phyloP scores from a whole-genome alignment of 805 yeast species.

The Kuraishia cidri region DNA sequence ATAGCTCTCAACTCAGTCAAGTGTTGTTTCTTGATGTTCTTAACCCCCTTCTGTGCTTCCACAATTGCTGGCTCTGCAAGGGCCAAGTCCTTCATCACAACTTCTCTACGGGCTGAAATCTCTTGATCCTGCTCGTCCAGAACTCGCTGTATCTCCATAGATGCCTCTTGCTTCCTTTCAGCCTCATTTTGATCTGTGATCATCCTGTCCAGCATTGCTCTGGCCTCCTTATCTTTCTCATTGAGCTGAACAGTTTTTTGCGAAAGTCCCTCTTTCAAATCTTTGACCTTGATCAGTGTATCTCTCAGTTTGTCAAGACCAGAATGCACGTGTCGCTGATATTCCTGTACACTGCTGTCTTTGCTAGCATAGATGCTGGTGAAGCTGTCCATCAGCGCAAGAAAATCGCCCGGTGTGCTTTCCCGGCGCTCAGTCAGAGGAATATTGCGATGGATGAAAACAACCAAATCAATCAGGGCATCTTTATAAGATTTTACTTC shows the following conservation, averaged over 20 bases:
- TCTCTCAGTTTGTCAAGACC: constrained; percentile 75
- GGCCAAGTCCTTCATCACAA: constrained; percentile 57
- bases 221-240: constrained; percentile 60
- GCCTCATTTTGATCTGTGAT: constrained; percentile 84
- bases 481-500: constrained; percentile 25
- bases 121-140: constrained; percentile 58
- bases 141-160: constrained; percentile 64
- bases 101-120: constrained; percentile 40
- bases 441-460: constrained; percentile 32
- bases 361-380: constrained; percentile 28
- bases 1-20: constrained; percentile 82
- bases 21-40: constrained; percentile 86
- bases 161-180: constrained; percentile 82
- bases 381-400: constrained; percentile 41
- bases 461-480: constrained; percentile 34
- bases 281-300: constrained; percentile 64
- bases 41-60: constrained; percentile 86
- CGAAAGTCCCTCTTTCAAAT: constrained; percentile 44
- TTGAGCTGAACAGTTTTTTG: constrained; percentile 39
- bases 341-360: constrained; percentile 44
- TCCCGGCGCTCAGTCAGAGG: constrained; percentile 2
- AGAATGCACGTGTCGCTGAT: constrained; percentile 59
- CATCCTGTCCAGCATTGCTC: constrained; percentile 64
- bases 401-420: constrained; percentile 44
- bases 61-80: constrained; percentile 76